Base-by-base conservation (phyloP, 768 basidiomycete genomes). In the Boletus patriciae region DNA sequence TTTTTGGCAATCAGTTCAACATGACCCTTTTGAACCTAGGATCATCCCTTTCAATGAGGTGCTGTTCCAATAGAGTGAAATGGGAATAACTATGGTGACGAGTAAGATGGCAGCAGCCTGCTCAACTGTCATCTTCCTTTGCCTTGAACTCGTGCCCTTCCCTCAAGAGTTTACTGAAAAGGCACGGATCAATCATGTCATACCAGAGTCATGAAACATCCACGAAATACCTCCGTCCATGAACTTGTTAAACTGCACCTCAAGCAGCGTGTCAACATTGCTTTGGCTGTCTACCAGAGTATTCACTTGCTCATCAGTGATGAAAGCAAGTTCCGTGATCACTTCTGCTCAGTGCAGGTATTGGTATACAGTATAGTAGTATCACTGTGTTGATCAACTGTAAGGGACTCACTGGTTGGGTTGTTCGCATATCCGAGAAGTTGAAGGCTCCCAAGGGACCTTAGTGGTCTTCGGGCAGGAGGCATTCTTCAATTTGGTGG, bases 351-450 rank as follows among this genome's bases (percentile, higher is more conserved):
- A 45, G 6, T 4, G n/a, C 9, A 31, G 31, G 7, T 31, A 13
- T 42, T 76, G 13, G n/a, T 83, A 51, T 92, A 4, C 9, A 18
- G 18, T 50, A 4, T n/a, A 18, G 18, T 50, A 36, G 36, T 36
- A 27, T 42, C 40, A 19, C 18, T 0, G 5, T 25, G 34, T 11
- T 0, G 29, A 43, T 38, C 19, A 25, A 43, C 15, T 7, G 1
- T 16, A 13, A 2, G 12, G 25, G 9, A 62, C 67, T 68, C 46
- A 69, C 67, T 67, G 29, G 52, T 45, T 31, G 67, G 67, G 54
- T 67, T 65, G 40, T 68, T 68, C 13, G 65, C 60, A 42, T 70
- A 54, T 47, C 34, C 46, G 6, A 54, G 10, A 19, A 68, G 67
- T 36, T 53, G 58, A 21, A 68, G 65, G 36, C 67, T 67, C 4